Evolutionary conservation across 2,329 filamentous ascomycete species (phyloP), one percentile per base, ranked within the genome.

Genomic region (Stachybotrys elegans): DNA sequence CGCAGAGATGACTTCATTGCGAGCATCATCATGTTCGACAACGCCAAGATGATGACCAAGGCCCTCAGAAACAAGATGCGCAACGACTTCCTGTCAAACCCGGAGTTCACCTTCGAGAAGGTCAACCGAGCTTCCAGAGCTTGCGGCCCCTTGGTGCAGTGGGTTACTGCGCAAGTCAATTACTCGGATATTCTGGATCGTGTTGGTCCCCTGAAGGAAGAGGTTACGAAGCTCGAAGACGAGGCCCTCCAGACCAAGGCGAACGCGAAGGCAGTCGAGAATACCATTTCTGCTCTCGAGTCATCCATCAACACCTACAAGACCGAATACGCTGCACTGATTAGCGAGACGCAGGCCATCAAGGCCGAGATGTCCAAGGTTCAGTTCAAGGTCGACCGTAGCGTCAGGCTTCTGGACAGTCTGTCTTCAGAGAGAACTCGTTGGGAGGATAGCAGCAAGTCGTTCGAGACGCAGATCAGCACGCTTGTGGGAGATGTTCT

Each of bases 401-500:
- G 92, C 71, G 88, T 96, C 50, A 85, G 90, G 58, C 76, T 98
- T 39, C 83, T 98, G 17, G 92, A 96, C 67, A 96, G 91, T 67
- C 73, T 98, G 53, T 94, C 93, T 8, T 96, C 92, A 5, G 93
- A 98, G 70, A 81, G 92, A 65, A 81, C 79, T 31, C 84, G 93
- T 59, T 98, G 93, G 93, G 93, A 98, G 60, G 88, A 92, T 58
- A 91, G 91, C 55, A 98, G 93, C 78, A 95, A 86, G 69, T 96
- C 92, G 1, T 98, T 98, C 63, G 92, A 97, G 66, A 95, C 91
- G 3, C 93, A 98, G 63, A 97, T 98, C 62, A 87, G 88, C 65
- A 98, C 93, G 3, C 81, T 98, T 42, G 88, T 98, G 29, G 93
- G 93, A 49, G 93, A 98, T 60, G 92, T 96, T 40, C 78, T 98